Evolutionary conservation across 495 filamentous ascomycete genomes (phyloP).

Genomic region (Hypoxylon intermedium): DNA sequence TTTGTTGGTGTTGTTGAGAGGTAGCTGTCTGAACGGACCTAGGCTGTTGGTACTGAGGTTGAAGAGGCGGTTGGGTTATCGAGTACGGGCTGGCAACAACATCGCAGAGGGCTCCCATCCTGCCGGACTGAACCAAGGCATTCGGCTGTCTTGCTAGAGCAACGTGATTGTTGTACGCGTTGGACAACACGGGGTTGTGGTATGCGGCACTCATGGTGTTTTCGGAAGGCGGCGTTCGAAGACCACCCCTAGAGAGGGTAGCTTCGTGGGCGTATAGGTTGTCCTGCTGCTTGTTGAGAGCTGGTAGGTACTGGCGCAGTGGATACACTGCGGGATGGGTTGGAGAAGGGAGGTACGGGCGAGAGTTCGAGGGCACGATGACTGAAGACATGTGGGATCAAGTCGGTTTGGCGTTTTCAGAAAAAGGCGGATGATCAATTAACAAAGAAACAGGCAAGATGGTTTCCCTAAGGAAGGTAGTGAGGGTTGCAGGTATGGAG

Average conservation of each 20-base stretch:
- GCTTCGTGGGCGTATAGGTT: slow-evolving; percentile 14
- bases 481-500: slow-evolving; percentile 1
- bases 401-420: slow-evolving; percentile 17
- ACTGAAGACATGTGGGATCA: slow-evolving; percentile 45
- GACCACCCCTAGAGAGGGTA: slow-evolving; percentile 42
- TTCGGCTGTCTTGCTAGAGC: slow-evolving; percentile 44
- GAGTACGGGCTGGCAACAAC: slow-evolving; percentile 34
- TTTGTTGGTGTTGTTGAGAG: slow-evolving; percentile 28
- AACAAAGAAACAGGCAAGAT: slow-evolving; percentile 19
- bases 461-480: slow-evolving; percentile 3
- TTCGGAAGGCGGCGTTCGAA: slow-evolving; percentile 60
- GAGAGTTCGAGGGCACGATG: slow-evolving; percentile 31
- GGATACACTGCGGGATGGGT: slow-evolving; percentile 18
- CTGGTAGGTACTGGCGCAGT: slow-evolving; percentile 13
- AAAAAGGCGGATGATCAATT: background rate
- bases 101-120: slow-evolving; percentile 39
- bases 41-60: slow-evolving; percentile 27
- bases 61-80: slow-evolving; percentile 28
- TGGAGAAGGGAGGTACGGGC: slow-evolving; percentile 37
- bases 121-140: slow-evolving; percentile 33
- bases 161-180: slow-evolving; percentile 49
- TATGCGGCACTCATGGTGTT: slow-evolving; percentile 58
- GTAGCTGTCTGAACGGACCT: slow-evolving; percentile 18
- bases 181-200: slow-evolving; percentile 51
- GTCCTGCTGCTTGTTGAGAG: slow-evolving; percentile 22